phyloP scores from a whole-genome alignment of 192 early-diverging fungal genomes.

The Coemansia javaensis region DNA sequence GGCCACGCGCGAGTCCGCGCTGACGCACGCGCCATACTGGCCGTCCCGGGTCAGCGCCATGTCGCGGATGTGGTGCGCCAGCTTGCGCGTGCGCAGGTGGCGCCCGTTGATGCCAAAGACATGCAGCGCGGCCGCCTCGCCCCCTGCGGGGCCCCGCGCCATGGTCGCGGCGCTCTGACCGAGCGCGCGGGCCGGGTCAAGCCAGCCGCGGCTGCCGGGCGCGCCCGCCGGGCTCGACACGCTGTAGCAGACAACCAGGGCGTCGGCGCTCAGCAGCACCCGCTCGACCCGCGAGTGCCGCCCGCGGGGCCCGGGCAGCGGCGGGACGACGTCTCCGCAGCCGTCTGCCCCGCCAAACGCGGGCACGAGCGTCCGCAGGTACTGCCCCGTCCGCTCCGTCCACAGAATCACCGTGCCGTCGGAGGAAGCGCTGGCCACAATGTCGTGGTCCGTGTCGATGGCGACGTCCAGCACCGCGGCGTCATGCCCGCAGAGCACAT shows the following conservation, averaged over 20 bases:
- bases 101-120: constrained; percentile 36
- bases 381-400: constrained; percentile 19
- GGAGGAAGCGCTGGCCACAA: constrained; percentile 29
- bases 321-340: constrained; percentile 8
- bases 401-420: constrained; percentile 40
- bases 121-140: constrained; percentile 26
- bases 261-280: constrained; percentile 28
- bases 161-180: not conserved
- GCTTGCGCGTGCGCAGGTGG: constrained; percentile 40
- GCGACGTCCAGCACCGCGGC: constrained; percentile 30
- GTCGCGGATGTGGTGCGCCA: constrained; percentile 31
- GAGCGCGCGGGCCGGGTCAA: constrained; percentile 22
- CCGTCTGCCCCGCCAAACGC: not conserved
- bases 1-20: constrained; percentile 35
- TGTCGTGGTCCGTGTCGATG: constrained; percentile 24
- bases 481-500: constrained; percentile 33
- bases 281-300: constrained; percentile 32
- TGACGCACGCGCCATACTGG: constrained; percentile 32
- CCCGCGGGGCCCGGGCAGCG: constrained; percentile 3
- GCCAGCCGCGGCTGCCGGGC: constrained; percentile 9
- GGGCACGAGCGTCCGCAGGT: constrained; percentile 26
- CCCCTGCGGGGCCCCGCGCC: not conserved
- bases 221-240: constrained; percentile 19
- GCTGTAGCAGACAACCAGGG: constrained; percentile 31
- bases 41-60: constrained; percentile 39